These are phyloP conservation scores for Conoideocrella luteorostrata DNA, from an alignment of 2,329 filamentous ascomycete species.

Conservation along the genomic window DNA sequence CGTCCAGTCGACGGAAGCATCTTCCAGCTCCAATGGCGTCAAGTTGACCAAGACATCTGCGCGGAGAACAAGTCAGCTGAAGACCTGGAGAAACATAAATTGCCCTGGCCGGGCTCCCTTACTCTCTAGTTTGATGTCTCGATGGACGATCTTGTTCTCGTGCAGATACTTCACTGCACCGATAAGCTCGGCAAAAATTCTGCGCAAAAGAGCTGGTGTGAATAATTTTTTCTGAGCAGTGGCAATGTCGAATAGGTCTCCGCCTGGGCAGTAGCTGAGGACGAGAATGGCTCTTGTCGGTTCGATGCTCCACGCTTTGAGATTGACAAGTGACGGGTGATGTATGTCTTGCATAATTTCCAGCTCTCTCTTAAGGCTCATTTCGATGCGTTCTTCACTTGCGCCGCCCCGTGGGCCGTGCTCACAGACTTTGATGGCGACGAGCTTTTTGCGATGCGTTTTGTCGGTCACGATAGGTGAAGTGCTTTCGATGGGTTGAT, in stretches of 20 bases:
- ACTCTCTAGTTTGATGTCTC: constrained; percentile 97
- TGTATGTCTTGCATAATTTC: constrained; percentile 86
- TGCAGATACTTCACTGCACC: constrained; percentile 83
- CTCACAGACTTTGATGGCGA: constrained; percentile 92
- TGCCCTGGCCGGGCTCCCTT: constrained; percentile 34
- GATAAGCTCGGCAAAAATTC: constrained; percentile 86
- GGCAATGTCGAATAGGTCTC: constrained; percentile 90
- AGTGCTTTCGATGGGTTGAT: constrained; percentile 22
- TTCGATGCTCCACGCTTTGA: constrained; percentile 88
- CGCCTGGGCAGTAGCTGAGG: constrained; percentile 85
- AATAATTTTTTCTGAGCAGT: constrained; percentile 64
- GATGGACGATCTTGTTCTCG: constrained; percentile 78
- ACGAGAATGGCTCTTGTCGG: constrained; percentile 77
- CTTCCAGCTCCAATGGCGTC: constrained; percentile 59
- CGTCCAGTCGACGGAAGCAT: constrained; percentile 58
- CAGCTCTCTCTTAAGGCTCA: constrained; percentile 87
- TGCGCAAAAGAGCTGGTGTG: constrained; percentile 62
- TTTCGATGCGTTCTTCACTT: constrained; percentile 86
- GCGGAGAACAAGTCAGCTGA: background rate
- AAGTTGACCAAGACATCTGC: constrained; percentile 88
- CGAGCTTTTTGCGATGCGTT: constrained; percentile 67
- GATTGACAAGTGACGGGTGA: constrained; percentile 83
- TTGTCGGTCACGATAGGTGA: constrained; percentile 25
- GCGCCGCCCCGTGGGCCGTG: constrained; percentile 90
- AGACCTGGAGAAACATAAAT: too few species aligned